Conservation (phyloP, 2,329 filamentous ascomycete species). For the Pyrenophora teres region DNA sequence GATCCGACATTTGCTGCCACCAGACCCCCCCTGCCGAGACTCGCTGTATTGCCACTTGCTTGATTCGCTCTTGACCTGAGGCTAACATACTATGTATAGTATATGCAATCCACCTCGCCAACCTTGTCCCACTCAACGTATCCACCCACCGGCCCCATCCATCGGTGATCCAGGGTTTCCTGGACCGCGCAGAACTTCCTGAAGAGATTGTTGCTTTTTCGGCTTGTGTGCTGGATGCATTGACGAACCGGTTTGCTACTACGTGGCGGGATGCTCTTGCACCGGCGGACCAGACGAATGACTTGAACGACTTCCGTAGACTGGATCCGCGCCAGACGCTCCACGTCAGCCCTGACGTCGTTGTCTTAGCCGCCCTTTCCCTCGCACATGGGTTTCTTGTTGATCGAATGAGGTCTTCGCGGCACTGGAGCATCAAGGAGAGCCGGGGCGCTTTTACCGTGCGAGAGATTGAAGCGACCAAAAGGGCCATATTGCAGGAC, state of each 20-base stretch:
- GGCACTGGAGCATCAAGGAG: slow-evolving; percentile 42
- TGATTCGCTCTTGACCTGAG: slow-evolving; percentile 15
- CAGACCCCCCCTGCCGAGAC: slow-evolving; percentile 11
- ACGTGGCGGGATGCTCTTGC: slow-evolving; percentile 36
- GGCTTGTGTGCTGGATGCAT: slow-evolving; percentile 45
- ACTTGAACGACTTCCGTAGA: slow-evolving; percentile 19
- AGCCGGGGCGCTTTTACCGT: slow-evolving; percentile 30
- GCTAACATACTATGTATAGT: slow-evolving; percentile 37
- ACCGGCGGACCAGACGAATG: slow-evolving; percentile 20
- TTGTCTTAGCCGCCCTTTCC: slow-evolving; percentile 44
- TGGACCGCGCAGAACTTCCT: slow-evolving; percentile 40
- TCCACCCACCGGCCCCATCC: slow-evolving; percentile 34
- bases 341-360: slow-evolving; percentile 37
- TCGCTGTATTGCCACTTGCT: slow-evolving; percentile 3
- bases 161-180: slow-evolving; percentile 33
- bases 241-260: slow-evolving; percentile 40
- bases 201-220: slow-evolving; percentile 45
- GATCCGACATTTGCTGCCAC: slow-evolving; percentile 19
- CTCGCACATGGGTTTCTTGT: slow-evolving; percentile 44
- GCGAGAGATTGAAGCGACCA: slow-evolving; percentile 41
- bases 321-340: slow-evolving; percentile 21
- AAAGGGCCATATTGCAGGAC: slow-evolving; percentile 41
- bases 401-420: slow-evolving; percentile 36
- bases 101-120: slow-evolving; percentile 43
- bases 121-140: slow-evolving; percentile 43